phyloP scores from a whole-genome alignment of 2,329 filamentous ascomycete genomes.

The Apiospora aurea region DNA sequence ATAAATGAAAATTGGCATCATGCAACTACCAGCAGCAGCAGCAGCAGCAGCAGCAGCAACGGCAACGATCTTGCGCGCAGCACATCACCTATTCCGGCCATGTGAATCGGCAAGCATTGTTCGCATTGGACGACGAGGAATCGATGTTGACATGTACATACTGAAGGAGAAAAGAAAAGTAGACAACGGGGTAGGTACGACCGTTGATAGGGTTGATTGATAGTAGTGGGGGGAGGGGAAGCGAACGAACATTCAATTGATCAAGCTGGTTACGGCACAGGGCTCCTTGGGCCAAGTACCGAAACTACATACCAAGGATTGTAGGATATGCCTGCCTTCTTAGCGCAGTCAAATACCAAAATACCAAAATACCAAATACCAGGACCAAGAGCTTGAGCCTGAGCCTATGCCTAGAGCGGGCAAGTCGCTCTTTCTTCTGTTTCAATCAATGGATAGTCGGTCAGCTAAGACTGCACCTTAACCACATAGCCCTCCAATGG shows the following conservation, averaged over 20 bases:
- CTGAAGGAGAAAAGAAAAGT: too few species aligned
- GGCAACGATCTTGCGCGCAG: background rate
- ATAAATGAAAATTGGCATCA: background rate
- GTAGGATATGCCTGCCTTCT: too few species aligned
- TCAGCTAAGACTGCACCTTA: background rate
- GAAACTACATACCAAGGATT: too few species aligned
- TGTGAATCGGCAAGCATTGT: background rate
- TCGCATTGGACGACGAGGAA: background rate
- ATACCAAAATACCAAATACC: background rate
- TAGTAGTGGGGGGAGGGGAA: background rate
- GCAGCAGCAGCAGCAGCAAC: background rate
- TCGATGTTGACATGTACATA: background rate
- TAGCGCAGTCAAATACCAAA: background rate
- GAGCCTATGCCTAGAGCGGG: background rate
- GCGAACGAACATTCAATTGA: background rate
- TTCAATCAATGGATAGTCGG: background rate
- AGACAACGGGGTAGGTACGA: background rate
- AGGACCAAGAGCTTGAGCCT: background rate
- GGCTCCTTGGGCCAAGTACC: too few species aligned
- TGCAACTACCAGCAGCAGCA: background rate
- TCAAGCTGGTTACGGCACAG: background rate
- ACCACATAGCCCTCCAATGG: background rate
- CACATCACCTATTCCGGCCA: background rate
- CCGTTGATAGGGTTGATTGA: background rate
- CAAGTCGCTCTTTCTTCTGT: slow-evolving; percentile 3